phyloP scores from a whole-genome alignment of 306 rosid species.

The Trichosanthes truncata region DNA sequence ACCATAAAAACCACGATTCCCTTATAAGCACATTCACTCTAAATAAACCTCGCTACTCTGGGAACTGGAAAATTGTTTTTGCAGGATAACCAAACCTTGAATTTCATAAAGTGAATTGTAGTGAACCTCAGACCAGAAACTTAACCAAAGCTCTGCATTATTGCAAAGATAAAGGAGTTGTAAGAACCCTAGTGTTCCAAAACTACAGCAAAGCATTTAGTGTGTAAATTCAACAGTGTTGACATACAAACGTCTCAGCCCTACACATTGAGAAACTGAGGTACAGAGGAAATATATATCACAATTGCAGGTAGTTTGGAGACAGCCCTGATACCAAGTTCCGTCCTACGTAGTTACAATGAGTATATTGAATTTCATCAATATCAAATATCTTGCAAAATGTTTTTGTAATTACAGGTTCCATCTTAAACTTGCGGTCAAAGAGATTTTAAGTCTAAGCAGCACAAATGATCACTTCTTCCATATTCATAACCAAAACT shows the following conservation, averaged over 20 bases:
- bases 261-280: not conserved
- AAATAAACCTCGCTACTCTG: not conserved
- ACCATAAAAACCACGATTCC: not conserved
- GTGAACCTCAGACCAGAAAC: slow-evolving; percentile 95
- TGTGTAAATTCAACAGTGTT: not conserved
- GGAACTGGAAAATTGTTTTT: not conserved
- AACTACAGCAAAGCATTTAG: not conserved
- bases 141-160: slow-evolving; percentile 81
- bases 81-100: slow-evolving; percentile 28
- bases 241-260: not conserved
- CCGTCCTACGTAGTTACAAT: not conserved
- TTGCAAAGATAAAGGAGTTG: slow-evolving; percentile 16
- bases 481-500: not conserved
- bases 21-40: not conserved
- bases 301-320: not conserved
- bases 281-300: not conserved
- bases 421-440: not conserved
- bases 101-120: slow-evolving; percentile 68
- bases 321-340: not conserved
- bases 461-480: not conserved
- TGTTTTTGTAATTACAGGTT: not conserved
- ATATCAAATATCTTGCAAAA: not conserved
- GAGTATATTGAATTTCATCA: not conserved
- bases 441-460: not conserved
- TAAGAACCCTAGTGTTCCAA: not conserved